Base-by-base conservation (phyloP, 1,284 basidiomycete species). In the Fomitopsis pinicola region DNA sequence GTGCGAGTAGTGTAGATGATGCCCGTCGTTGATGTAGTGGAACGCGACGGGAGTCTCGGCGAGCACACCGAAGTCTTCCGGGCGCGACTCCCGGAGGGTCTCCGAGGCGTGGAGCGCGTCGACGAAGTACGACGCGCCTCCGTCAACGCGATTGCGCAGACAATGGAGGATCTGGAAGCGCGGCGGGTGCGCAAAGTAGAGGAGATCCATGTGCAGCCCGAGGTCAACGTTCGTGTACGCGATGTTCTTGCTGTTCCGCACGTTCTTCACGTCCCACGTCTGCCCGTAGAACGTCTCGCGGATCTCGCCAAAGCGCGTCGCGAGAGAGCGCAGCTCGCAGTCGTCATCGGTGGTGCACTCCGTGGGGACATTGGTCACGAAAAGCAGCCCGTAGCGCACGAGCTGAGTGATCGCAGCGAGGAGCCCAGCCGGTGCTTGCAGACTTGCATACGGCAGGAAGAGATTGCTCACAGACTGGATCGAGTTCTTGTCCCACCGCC, bases 221-320 rank as follows among this genome's bases (percentile, higher is more conserved):
- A 99, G 80, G 68, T 94, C 85, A 19, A 97, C 80, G 73, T 95
- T 91, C 6, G 97, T 99, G 73, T 98, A 98, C 2, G 97, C 97
- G 63, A 99, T 94, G 75, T 99, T 99, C 67, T 83, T 86, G 67
- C 90, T 92, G 61, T 91, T 80, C 53, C 76, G 76, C 48, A 92
- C 72, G 64, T 88, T 92, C 74, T 87, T 86, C 22, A 99, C 97
- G 73, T 98, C 88, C 94, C 95, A 99, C 0, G 91, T 77, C 60
- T 83, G 78, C 1, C 97, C 97, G 70, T 99, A 99, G 74, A 98
- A 97, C 10, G 96, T 98, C 59, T 84, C 80, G 38, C 95, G 80
- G 30, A 98, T 80, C 66, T 92, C 84, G 14, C 94, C 91, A 66
- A 97, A 88, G 33, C 72, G 72, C 28, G 79, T 76, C 0, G 85